Base-by-base conservation (phyloP, 257 asterid species). In the Solanum tacnaense region DNA sequence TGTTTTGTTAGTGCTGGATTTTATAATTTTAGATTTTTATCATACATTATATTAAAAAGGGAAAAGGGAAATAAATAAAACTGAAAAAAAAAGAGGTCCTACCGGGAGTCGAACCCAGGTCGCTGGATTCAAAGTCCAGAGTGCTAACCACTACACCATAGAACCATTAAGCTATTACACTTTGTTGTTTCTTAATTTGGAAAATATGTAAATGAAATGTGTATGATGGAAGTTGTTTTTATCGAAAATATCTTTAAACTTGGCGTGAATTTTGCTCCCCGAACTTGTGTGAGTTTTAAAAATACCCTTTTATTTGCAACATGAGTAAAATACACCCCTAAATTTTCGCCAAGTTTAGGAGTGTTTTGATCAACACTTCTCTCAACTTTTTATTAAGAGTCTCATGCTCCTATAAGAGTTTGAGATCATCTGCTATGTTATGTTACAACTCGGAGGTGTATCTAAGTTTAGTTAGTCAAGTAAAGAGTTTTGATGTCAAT, bases 81-180 rank as follows among this genome's bases (percentile, higher is more conserved):
- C 32, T 29, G 23, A 3, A 11, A 71, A 2, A 38, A 21, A 16
- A 2, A 0, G 6, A 94, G 99, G 98, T 95, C 98, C 98, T 87
- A 95, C 98, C 98, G 97, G 98, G 98, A 95, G 96, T 94, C 98
- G 95, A 96, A 95, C 99, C 99, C 98, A 94, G 97, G 98, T 96
- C 96, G 96, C 97, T 94, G 98, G 98, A 95, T 96, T 96, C 98
- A 96, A 95, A 95, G 98, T 94, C 98, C 98, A 94, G 98, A 96
- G 99, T 94, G 98, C 98, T 96, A 95, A 95, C 98, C 98, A 95
- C 98, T 94, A 96, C 98, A 94, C 98, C 98, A 95, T 81, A 46
- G 68, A 81, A 62, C 65, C 65, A 56, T 7, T 18, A 56, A 18
- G 10, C 65, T 56, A 21, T 56, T 18, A 6, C n/a, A 56, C n/a